A percentile compares a stretch with the other conserved stretches of the same genome.
These are phyloP conservation scores for Phytophthora tubulina DNA, from an alignment of 352 stramenopile species.

Conservation along the genomic window DNA sequence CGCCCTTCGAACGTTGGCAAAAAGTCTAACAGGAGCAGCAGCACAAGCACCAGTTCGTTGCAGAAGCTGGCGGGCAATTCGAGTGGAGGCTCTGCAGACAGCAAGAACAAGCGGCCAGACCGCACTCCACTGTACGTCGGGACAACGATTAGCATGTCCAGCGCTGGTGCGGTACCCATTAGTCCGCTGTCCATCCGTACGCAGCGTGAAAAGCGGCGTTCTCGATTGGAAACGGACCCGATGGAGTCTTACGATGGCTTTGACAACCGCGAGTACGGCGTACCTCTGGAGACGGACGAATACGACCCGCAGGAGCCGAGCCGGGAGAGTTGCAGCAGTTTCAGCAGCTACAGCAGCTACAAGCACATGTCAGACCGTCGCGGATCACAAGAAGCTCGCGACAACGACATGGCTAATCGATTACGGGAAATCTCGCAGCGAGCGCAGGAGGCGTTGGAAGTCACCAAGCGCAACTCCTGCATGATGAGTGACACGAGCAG, in stretches of 20 bases:
- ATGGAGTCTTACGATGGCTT: conserved; percentile 76
- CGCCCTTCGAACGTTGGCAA: conserved; percentile 43
- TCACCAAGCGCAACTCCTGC: conserved; percentile 74
- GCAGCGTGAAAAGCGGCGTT: conserved; percentile 48
- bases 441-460: conserved; percentile 70
- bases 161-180: conserved; percentile 56
- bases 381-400: conserved; percentile 52
- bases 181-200: conserved; percentile 67
- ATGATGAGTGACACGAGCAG: conserved; percentile 85
- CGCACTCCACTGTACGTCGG: conserved; percentile 42
- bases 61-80: conserved; percentile 31
- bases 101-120: conserved; percentile 24
- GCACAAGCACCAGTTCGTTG: conserved; percentile 45
- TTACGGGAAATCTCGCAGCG: conserved; percentile 73
- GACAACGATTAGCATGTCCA: conserved; percentile 50
- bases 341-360: conserved; percentile 37
- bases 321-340: conserved; percentile 38
- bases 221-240: conserved; percentile 69
- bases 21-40: conserved; percentile 63
- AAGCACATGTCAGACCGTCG: conserved; percentile 40
- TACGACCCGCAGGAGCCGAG: conserved; percentile 34
- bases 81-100: conserved; percentile 4
- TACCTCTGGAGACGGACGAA: conserved; percentile 51
- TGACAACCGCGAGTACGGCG: conserved; percentile 51
- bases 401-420: conserved; percentile 61